phyloP scores from a whole-genome alignment of 2,329 filamentous ascomycete genomes.

The Ceratocystis huliohia region DNA sequence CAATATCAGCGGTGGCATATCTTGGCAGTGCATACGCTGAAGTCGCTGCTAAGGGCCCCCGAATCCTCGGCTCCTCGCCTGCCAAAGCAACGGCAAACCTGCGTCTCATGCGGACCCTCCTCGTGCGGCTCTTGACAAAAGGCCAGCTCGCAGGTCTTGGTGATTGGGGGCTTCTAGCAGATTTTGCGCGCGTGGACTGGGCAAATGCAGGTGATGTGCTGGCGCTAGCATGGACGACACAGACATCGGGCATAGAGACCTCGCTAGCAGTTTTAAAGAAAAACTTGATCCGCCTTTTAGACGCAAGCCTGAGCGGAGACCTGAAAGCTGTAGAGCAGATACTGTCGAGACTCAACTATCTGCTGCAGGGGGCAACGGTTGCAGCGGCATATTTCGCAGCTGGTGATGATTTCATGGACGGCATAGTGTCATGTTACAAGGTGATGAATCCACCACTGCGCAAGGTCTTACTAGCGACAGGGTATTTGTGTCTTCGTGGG shows the following conservation, averaged over 20 bases:
- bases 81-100: conserved; percentile 37
- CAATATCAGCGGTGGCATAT: conserved; percentile 39
- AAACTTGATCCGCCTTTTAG: conserved; percentile 48
- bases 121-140: conserved; percentile 41
- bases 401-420: conserved; percentile 78
- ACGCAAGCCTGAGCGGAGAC: conserved; percentile 41
- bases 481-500: conserved; percentile 62
- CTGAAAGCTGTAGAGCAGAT: conserved; percentile 41
- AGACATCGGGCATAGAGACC: conserved; percentile 38
- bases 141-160: conserved; percentile 38
- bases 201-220: conserved; percentile 45
- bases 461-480: conserved; percentile 55
- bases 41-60: conserved; percentile 31
- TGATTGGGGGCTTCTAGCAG: conserved; percentile 54
- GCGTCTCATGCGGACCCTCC: conserved; percentile 52
- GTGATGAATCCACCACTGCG: conserved; percentile 51
- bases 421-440: conserved; percentile 52
- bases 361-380: conserved; percentile 49
- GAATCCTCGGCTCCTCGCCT: conserved; percentile 28
- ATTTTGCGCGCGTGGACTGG: conserved; percentile 49
- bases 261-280: conserved; percentile 49
- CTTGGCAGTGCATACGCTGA: conserved; percentile 54
- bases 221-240: conserved; percentile 38
- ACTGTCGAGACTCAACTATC: conserved; percentile 47
- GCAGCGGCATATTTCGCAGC: conserved; percentile 55